Base-by-base conservation (phyloP, 148 eudicot genomes). In the Rhododendron vialii region DNA sequence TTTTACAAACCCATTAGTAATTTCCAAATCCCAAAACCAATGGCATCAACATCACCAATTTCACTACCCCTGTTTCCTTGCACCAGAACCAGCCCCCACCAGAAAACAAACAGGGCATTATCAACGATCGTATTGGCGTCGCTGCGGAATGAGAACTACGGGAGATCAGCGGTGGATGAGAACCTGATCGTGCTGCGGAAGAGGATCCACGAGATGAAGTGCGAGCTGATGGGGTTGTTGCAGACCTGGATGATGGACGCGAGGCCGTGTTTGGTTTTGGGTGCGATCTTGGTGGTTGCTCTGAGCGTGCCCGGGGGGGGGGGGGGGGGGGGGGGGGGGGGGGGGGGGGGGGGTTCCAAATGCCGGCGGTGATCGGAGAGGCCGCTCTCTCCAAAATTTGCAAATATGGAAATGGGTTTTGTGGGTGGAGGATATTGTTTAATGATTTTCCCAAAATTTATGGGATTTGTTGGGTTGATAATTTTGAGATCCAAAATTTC, bases 301-400 rank as follows among this genome's bases (percentile, higher is more conserved):
- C 5, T 84, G 35, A 84, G 86, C 50, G 33, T 84, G 50, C 69
- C 86, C 22, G n/a, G n/a, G n/a, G n/a, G n/a, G n/a, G n/a, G n/a
- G n/a, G n/a, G n/a, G n/a, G n/a, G n/a, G n/a, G n/a, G n/a, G n/a
- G n/a, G n/a, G 55, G 73, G 13, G 33, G 73, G 35, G 50, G 73
- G 8, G 57, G 36, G 1, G 18, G 10, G 80, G 28, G 55, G 12
- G 36, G 35, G 30, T 84, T 53, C 35, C 81, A 74, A 50, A 35
- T 84, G 51, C 20, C 55, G 22, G 81, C 20, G 51, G 22, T 84
- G 51, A 24, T 50, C 35, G 35, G 35, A 33, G 35, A 33, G 35
- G 35, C 35, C 35, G 35, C 35, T 33, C 35, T 33, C 35, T 33
- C 35, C 35, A 33, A 33, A 33, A 33, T 33, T 1, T n/a, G n/a